Evolutionary conservation across 2,329 filamentous ascomycete genomes (phyloP).

Genomic region (Trichoderma simmonsii): DNA sequence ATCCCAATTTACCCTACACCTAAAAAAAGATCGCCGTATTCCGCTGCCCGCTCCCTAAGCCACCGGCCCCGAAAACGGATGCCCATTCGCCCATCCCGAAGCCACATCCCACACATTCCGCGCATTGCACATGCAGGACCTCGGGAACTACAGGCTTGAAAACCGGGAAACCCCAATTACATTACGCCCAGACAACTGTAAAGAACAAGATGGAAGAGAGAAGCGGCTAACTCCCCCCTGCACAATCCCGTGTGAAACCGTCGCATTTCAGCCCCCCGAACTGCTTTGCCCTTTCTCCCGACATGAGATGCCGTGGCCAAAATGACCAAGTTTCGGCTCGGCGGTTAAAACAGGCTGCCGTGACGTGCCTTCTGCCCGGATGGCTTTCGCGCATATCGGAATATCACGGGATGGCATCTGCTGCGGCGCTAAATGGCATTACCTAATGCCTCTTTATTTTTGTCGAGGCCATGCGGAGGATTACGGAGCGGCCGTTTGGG

Average conservation of each 20-base stretch:
- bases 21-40: not conserved
- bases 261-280: not conserved
- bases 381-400: not conserved
- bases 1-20: not conserved
- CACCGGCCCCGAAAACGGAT: not conserved
- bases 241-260: not conserved
- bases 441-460: not conserved
- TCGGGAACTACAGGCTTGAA: constrained; percentile 28
- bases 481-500: not conserved
- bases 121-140: constrained; percentile 18
- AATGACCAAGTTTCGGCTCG: not conserved
- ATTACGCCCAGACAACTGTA: no score
- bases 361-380: not conserved
- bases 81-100: constrained; percentile 2
- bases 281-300: not conserved
- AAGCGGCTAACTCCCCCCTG: no score
- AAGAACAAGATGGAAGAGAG: not conserved
- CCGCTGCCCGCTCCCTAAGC: not conserved
- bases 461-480: not conserved
- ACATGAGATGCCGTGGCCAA: not conserved
- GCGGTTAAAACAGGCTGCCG: not conserved
- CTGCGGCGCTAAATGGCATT: not conserved
- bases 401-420: not conserved
- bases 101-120: not conserved
- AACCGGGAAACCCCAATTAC: not conserved